Conservation (phyloP, 768 basidiomycete species). For the Lyophyllum semitale region DNA sequence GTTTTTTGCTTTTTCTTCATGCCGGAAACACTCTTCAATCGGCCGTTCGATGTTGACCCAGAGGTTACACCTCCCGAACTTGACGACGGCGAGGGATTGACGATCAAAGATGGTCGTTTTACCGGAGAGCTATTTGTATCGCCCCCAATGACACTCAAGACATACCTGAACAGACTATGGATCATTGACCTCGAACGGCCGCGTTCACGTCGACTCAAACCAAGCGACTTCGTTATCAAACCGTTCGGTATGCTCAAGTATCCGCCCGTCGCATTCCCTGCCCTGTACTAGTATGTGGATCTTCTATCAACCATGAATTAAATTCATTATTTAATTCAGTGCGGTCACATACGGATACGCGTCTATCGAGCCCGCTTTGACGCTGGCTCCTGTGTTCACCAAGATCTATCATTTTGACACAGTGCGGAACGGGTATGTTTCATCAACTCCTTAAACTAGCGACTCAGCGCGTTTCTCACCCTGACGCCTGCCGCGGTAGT, state of each 20-base stretch:
- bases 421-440: slow-evolving; percentile 33
- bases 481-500: slow-evolving; percentile 8
- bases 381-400: slow-evolving; percentile 37
- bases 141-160: slow-evolving; percentile 26
- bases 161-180: slow-evolving; percentile 30
- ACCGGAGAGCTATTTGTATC: slow-evolving; percentile 22
- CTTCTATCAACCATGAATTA: neutral
- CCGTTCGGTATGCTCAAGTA: slow-evolving; percentile 41
- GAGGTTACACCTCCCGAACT: slow-evolving; percentile 10
- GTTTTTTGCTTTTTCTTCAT: slow-evolving; percentile 36
- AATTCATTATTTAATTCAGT: slow-evolving; percentile 17
- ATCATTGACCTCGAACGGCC: slow-evolving; percentile 32
- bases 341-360: slow-evolving; percentile 40
- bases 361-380: slow-evolving; percentile 41
- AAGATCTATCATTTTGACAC: slow-evolving; percentile 40
- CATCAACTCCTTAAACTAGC: slow-evolving; percentile 1
- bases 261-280: slow-evolving; percentile 40
- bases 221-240: slow-evolving; percentile 31
- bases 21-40: slow-evolving; percentile 43
- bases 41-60: slow-evolving; percentile 19
- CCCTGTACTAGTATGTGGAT: slow-evolving; percentile 35
- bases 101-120: slow-evolving; percentile 1
- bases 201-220: slow-evolving; percentile 24
- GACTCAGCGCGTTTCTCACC: slow-evolving; percentile 14
- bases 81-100: slow-evolving; percentile 12